phyloP scores from a whole-genome alignment of 306 rosid genomes.

The Morella rubra region DNA sequence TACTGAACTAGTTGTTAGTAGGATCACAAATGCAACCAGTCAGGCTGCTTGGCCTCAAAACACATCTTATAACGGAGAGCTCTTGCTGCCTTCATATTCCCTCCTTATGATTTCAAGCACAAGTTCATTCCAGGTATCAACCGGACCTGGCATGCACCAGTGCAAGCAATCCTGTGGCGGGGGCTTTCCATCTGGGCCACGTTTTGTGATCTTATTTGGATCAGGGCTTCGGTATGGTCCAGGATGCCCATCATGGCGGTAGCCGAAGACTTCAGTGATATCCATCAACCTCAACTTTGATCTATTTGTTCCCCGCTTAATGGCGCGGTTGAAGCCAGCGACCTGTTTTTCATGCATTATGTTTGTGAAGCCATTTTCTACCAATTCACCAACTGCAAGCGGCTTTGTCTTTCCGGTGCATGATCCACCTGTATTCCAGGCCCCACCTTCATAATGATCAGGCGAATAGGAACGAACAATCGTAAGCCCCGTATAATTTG shows the following conservation, averaged over 20 bases:
- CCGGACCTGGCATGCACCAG: conserved; percentile 99
- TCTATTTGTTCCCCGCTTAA: conserved; percentile 44
- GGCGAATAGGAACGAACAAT: conserved; percentile 89
- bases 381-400: conserved; percentile 49
- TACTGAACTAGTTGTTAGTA: conserved; percentile 22
- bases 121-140: conserved; percentile 94
- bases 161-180: conserved; percentile 99
- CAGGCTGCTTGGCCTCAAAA: conserved; percentile 18
- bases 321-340: conserved; percentile 57
- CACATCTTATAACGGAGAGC: conserved; percentile 37
- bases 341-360: conserved; percentile 77
- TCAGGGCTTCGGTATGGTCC: conserved; percentile 83
- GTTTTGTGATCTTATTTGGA: conserved; percentile 84
- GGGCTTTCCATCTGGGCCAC: conserved; percentile 81
- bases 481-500: conserved; percentile 65
- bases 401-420: conserved; percentile 92
- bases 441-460: conserved; percentile 95
- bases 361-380: conserved; percentile 62
- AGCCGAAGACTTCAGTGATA: conserved; percentile 68
- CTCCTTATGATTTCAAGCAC: conserved; percentile 67
- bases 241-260: conserved; percentile 93
- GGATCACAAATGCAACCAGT: conserved; percentile 22
- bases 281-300: conserved; percentile 81
- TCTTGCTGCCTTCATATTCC: conserved; percentile 49
- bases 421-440: conserved; percentile 97